These are phyloP conservation scores for Tetraselmis chui DNA, from an alignment of 139 green algal genomes.

Conservation along the genomic window DNA sequence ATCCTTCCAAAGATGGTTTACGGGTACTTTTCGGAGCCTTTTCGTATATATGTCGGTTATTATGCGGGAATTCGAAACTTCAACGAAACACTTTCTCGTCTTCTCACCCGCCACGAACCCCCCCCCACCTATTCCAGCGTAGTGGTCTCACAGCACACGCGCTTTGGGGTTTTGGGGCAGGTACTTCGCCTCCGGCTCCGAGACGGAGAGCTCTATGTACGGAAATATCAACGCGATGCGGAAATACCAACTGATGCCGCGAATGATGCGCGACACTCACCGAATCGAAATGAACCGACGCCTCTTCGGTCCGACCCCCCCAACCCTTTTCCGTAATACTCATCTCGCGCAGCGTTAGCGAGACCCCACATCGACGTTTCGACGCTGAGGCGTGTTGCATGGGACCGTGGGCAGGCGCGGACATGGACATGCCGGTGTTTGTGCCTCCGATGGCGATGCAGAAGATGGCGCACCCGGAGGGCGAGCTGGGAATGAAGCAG, in stretches of 20 bases:
- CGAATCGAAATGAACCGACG: background rate
- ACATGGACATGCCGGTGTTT: conserved; percentile 51
- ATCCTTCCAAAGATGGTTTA: conserved; percentile 18
- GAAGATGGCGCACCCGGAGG: conserved; percentile 57
- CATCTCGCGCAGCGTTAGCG: background rate
- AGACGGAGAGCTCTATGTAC: background rate
- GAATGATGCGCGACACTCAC: background rate
- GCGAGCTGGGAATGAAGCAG: conserved; percentile 52
- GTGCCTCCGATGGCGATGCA: conserved; percentile 84
- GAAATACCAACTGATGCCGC: background rate
- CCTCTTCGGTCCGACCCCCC: background rate
- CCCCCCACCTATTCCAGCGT: too few relatives aligned
- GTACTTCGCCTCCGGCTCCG: background rate
- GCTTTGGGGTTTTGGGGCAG: too few relatives aligned
- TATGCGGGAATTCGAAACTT: too few relatives aligned
- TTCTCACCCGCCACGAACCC: too few relatives aligned
- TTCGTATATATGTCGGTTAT: too few relatives aligned
- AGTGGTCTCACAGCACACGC: too few relatives aligned
- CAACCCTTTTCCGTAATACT: background rate
- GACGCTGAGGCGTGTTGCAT: too few relatives aligned
- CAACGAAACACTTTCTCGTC: too few relatives aligned
- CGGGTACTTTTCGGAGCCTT: too few relatives aligned
- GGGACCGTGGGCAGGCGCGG: conserved; percentile 46
- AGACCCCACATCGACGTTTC: conserved; percentile 1
- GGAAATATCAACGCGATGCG: background rate